Conservation (phyloP, 192 early-diverging fungal species). For the Oehlia diaphana region DNA sequence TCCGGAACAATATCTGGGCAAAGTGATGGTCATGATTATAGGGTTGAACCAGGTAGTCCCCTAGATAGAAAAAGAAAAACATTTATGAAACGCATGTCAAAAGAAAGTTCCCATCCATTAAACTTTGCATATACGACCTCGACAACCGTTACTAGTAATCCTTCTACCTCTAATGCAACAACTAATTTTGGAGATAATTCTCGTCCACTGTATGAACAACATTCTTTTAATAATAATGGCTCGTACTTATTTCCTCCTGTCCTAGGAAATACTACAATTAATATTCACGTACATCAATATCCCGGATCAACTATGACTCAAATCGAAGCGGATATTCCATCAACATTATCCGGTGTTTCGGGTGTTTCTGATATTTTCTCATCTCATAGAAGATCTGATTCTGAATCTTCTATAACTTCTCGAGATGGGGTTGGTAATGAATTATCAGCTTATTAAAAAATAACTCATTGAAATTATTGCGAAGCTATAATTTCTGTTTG, state of each 20-base stretch:
- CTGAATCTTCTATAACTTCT: not conserved
- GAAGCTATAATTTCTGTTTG: too few relatives aligned
- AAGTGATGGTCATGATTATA: slow-evolving; percentile 7
- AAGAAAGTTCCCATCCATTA: not conserved
- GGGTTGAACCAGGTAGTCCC: not conserved
- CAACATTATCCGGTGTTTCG: not conserved
- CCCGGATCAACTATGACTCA: not conserved
- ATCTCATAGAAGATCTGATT: slow-evolving; percentile 8
- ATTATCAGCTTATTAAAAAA: not conserved
- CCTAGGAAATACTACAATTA: not conserved
- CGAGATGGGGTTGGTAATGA: slow-evolving; percentile 6
- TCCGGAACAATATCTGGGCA: not conserved
- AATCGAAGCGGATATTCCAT: not conserved
- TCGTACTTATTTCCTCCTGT: slow-evolving; percentile 1
- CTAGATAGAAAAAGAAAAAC: not conserved
- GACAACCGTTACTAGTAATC: not conserved
- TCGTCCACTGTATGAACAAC: not conserved
- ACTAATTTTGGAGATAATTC: not conserved
- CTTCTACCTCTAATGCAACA: too few relatives aligned
- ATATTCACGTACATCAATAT: slow-evolving; percentile 16
- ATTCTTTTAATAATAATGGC: not conserved
- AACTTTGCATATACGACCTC: not conserved
- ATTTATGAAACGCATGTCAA: slow-evolving; percentile 4
- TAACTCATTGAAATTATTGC: not conserved
- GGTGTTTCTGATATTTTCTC: not conserved